Conservation (phyloP, 805 yeast genomes). For the Pichia paraexigua region DNA sequence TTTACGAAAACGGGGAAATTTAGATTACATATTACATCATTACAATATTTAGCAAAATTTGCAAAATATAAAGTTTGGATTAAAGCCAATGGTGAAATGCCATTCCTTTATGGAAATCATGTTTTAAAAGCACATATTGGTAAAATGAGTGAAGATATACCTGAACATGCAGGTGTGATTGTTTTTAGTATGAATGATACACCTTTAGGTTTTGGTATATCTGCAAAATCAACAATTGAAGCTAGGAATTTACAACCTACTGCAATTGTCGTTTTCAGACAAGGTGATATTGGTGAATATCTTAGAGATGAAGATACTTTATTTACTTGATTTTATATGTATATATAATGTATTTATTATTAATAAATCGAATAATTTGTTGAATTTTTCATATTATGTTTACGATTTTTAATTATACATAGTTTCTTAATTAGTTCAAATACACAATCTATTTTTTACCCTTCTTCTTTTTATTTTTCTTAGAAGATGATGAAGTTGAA, state of each 20-base stretch:
- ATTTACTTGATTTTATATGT: constrained; percentile 49
- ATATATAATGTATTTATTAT: too few species aligned
- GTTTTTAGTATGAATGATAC: constrained; percentile 86
- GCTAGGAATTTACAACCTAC: constrained; percentile 86
- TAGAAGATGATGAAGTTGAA: constrained; percentile 1
- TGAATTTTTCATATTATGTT: neutral
- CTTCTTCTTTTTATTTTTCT: constrained; percentile 25
- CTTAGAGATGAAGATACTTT: constrained; percentile 96
- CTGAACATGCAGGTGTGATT: constrained; percentile 95
- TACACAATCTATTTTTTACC: constrained; percentile 18
- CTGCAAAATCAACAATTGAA: constrained; percentile 86
- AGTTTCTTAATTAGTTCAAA: neutral
- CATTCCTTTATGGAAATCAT: constrained; percentile 92
- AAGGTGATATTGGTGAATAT: constrained; percentile 95
- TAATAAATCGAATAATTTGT: neutral
- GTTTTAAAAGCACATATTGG: constrained; percentile 95
- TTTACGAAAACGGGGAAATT: constrained; percentile 97
- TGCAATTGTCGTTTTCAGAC: constrained; percentile 91
- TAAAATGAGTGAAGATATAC: constrained; percentile 93
- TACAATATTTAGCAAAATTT: constrained; percentile 71
- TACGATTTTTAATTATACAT: neutral
- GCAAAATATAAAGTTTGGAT: constrained; percentile 96
- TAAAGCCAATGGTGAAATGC: constrained; percentile 97
- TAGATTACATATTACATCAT: constrained; percentile 87
- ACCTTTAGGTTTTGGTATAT: constrained; percentile 92